Evolutionary conservation across 2,329 filamentous ascomycete genomes (phyloP).

Genomic region (Botrytis byssoidea): DNA sequence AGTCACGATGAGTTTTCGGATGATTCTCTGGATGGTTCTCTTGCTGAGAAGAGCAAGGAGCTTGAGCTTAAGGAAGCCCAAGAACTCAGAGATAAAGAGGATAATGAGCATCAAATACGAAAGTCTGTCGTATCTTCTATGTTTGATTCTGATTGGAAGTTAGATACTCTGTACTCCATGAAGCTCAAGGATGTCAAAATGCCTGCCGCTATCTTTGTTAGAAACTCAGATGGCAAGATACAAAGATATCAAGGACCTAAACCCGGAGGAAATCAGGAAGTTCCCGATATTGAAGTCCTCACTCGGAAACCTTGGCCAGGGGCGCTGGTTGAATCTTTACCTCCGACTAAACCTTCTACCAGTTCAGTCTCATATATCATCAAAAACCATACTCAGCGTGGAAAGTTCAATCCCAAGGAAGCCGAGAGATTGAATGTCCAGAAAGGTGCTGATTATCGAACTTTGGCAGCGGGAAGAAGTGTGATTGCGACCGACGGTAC

Average conservation of each 20-base stretch:
- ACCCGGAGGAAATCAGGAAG: slow-evolving; percentile 48
- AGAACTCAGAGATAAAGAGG: slow-evolving; percentile 40
- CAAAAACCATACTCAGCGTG: slow-evolving; percentile 71
- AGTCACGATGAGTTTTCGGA: slow-evolving; percentile 49
- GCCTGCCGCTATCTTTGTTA: slow-evolving; percentile 69
- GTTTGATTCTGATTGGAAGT: slow-evolving; percentile 74
- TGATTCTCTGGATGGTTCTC: slow-evolving; percentile 20
- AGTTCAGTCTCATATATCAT: slow-evolving; percentile 84
- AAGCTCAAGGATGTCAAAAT: slow-evolving; percentile 64
- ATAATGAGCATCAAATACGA: slow-evolving; percentile 51
- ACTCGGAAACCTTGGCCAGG: slow-evolving; percentile 79
- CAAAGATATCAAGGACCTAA: slow-evolving; percentile 67
- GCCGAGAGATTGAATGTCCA: slow-evolving; percentile 65
- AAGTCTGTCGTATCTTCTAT: slow-evolving; percentile 67
- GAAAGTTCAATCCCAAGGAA: slow-evolving; percentile 70
- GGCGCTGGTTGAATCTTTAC: slow-evolving; percentile 61
- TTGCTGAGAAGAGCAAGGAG: slow-evolving; percentile 29
- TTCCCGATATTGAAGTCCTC: slow-evolving; percentile 68
- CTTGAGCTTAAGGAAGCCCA: slow-evolving; percentile 4
- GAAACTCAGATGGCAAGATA: slow-evolving; percentile 63
- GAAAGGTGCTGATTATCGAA: slow-evolving; percentile 56
- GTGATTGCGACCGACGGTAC: slow-evolving; percentile 64
- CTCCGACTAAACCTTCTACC: slow-evolving; percentile 62
- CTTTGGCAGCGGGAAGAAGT: slow-evolving; percentile 61
- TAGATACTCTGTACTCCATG: slow-evolving; percentile 67